These are phyloP conservation scores for Pythium sp. DNA, from an alignment of 352 stramenopile genomes.

Conservation along the genomic window DNA sequence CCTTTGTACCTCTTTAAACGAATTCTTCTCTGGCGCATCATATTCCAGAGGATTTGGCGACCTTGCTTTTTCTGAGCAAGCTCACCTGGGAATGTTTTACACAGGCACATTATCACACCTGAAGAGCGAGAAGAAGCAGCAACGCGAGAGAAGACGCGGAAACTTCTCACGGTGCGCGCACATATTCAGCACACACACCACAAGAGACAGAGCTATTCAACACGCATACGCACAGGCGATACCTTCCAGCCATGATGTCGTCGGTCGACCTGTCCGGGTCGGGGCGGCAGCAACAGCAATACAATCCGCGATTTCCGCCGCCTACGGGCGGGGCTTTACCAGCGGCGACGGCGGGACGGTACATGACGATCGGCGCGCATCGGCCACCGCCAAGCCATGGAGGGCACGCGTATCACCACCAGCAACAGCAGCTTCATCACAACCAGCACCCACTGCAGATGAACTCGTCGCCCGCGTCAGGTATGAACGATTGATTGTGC, in stretches of 20 bases:
- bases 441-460: constrained; percentile 5
- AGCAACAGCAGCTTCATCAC: constrained; percentile 6
- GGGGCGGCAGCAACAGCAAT: constrained; percentile 3
- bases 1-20: constrained; percentile 4
- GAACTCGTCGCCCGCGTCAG: constrained; percentile 14
- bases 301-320: constrained; percentile 5
- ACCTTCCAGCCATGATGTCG: constrained; percentile 11
- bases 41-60: constrained; percentile 1
- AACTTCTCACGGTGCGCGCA: constrained; percentile 5
- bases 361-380: constrained; percentile 11
- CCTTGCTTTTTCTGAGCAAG: background rate
- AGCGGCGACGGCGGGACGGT: constrained; percentile 4
- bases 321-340: background rate
- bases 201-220: background rate
- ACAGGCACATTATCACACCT: background rate
- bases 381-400: constrained; percentile 8
- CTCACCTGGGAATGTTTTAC: constrained; percentile 2
- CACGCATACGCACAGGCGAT: background rate
- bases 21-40: constrained; percentile 11
- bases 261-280: constrained; percentile 14
- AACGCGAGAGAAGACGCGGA: background rate
- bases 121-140: constrained; percentile 1
- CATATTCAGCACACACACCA: background rate
- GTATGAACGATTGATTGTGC: background rate
- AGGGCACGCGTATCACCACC: constrained; percentile 1